Evolutionary conservation across 2,329 filamentous ascomycete species (phyloP), one percentile per base, ranked within the genome.

Genomic region (Fusarium goolgardi): DNA sequence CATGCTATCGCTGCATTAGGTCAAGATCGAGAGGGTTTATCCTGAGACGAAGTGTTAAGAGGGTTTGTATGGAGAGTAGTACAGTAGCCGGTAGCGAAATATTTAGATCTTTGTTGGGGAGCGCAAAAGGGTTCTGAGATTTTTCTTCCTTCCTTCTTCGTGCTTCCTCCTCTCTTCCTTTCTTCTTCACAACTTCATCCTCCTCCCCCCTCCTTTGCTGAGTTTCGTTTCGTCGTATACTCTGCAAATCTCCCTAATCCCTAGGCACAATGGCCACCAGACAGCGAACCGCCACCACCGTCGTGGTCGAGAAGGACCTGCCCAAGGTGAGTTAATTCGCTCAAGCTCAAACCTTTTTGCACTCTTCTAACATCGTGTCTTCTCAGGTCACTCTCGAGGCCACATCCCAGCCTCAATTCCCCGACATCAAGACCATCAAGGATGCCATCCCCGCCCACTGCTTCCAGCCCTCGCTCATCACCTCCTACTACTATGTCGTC

Each of bases 371-470:
- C 60, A 39, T 46, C 32, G 15, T 49, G 50, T 37, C 40, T 40
- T 12, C 3, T 32, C 41, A 57, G 71, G 71, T 65, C 51, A 63
- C 53, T 58, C 55, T 64, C 41, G 65, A 71, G 54, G 65, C 67
- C 60, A 61, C 49, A 25, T 62, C 60, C 39, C 61, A 70, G 27
- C 67, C 69, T 61, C 39, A 61, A 35, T 75, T 75, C 69, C 73
- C 73, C 47, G 73, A 75, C 43, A 75, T 75, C 67, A 73, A 75
- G 70, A 70, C 73, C 65, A 75, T 75, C 69, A 74, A 72, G 69
- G 72, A 75, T 61, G 84, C 86, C 52, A 89, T 90, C 66, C 88
- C 88, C 27, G 78, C 82, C 18, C 83, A 89, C 74, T 90, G 88
- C 81, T 89, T 90, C 78, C 75, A 87, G 74, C 84, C 85, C 6